phyloP scores from a whole-genome alignment of 257 asterid species.

The Anisodus tanguticus region DNA sequence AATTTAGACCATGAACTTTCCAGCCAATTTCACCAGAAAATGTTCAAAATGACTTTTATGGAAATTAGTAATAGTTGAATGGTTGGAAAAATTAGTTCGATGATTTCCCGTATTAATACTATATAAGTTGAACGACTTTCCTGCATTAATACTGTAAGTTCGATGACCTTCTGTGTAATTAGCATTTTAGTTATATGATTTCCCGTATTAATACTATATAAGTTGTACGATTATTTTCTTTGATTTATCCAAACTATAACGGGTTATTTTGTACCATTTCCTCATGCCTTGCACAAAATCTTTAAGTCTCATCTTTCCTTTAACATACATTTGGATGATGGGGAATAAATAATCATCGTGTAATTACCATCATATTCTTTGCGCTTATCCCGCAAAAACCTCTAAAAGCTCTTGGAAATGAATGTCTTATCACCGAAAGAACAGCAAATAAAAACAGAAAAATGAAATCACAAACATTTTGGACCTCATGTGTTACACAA shows the following conservation, averaged over 20 bases:
- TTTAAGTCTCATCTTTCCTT: not conserved
- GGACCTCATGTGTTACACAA: not conserved
- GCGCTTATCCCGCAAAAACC: not conserved
- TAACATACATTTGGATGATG: slow-evolving; percentile 12
- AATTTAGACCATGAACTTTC: too few relatives aligned
- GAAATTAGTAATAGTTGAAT: too few relatives aligned
- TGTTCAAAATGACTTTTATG: too few relatives aligned
- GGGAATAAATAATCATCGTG: not conserved
- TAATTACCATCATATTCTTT: not conserved
- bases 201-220: too few relatives aligned
- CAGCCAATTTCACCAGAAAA: too few relatives aligned
- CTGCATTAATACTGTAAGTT: too few relatives aligned
- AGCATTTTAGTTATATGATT: too few relatives aligned
- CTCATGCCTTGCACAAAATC: too few relatives aligned
- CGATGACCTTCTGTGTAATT: too few relatives aligned
- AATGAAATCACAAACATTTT: slow-evolving; percentile 7
- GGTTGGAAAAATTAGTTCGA: too few relatives aligned
- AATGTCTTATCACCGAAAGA: not conserved
- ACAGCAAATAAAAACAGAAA: slow-evolving; percentile 26
- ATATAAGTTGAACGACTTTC: too few relatives aligned
- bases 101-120: too few relatives aligned
- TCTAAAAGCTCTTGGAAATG: not conserved
- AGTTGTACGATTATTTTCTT: not conserved
- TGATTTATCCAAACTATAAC: not conserved
- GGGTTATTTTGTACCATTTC: not conserved